Evolutionary conservation across 2,329 filamentous ascomycete genomes (phyloP).

Genomic region (Fusarium lateritium): DNA sequence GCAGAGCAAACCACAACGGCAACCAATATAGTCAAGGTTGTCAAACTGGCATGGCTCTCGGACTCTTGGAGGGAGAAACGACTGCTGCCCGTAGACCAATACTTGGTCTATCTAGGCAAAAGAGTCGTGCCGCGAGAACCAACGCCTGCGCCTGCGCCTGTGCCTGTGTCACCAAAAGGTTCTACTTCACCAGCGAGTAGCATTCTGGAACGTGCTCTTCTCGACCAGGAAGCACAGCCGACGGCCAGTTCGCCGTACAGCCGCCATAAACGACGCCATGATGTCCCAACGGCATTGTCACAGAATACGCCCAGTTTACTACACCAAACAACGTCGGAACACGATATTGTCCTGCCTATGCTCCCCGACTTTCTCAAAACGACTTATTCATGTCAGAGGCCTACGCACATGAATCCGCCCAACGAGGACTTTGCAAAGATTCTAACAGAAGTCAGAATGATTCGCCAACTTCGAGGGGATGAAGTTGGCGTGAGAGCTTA

Average conservation of each 20-base stretch:
- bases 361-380: conserved; percentile 76
- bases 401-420: conserved; percentile 77
- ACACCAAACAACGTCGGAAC: conserved; percentile 82
- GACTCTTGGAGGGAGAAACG: conserved; percentile 63
- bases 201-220: conserved; percentile 45
- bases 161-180: not conserved
- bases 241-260: conserved; percentile 20
- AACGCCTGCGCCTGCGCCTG: not conserved
- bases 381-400: conserved; percentile 84
- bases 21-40: conserved; percentile 63
- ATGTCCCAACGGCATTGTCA: conserved; percentile 10
- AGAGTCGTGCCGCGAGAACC: conserved; percentile 44
- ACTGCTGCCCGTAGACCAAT: conserved; percentile 64
- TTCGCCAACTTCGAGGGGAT: conserved; percentile 80
- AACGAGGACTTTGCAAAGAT: conserved; percentile 83
- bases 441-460: conserved; percentile 80
- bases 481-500: conserved; percentile 88
- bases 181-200: conserved; percentile 30
- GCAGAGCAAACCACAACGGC: not conserved
- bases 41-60: conserved; percentile 72
- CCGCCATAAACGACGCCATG: conserved; percentile 22
- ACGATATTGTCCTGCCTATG: conserved; percentile 75
- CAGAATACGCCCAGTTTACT: conserved; percentile 61
- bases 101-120: conserved; percentile 68
- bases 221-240: conserved; percentile 24